A percentile compares a stretch with the other conserved stretches of the same genome.
Conservation (phyloP, 1,284 basidiomycete species). For the Pseudozyma tsukubaensis region DNA sequence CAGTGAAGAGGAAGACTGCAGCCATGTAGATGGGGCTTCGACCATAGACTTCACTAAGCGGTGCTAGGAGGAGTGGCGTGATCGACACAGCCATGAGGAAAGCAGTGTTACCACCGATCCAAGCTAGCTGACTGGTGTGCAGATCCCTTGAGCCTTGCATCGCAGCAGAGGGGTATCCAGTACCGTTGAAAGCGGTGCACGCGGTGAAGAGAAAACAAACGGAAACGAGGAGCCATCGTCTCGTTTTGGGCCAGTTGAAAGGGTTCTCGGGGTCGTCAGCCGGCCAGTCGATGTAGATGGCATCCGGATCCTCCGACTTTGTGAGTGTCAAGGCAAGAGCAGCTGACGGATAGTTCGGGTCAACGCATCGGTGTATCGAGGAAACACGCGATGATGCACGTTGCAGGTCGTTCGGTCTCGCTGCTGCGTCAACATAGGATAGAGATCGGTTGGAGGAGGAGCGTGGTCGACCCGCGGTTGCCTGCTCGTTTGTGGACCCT, state of each 20-base stretch:
- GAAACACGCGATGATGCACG: constrained; percentile 43
- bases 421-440: constrained; percentile 31
- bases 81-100: constrained; percentile 54
- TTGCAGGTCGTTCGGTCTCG: constrained; percentile 28
- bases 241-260: constrained; percentile 52
- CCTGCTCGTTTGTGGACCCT: neutral
- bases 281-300: constrained; percentile 56
- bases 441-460: constrained; percentile 38
- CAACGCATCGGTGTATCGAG: constrained; percentile 36
- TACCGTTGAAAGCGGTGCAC: constrained; percentile 58
- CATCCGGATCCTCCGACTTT: constrained; percentile 42
- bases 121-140: constrained; percentile 36
- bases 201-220: constrained; percentile 52
- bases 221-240: constrained; percentile 42
- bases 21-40: constrained; percentile 50
- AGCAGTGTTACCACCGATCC: constrained; percentile 44
- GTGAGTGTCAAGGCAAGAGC: constrained; percentile 44
- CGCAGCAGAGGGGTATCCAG: constrained; percentile 44
- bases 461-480: constrained; percentile 14
- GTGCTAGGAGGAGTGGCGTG: constrained; percentile 56
- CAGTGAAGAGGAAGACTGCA: constrained; percentile 36
- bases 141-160: constrained; percentile 29
- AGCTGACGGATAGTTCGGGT: constrained; percentile 37
- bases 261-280: constrained; percentile 53
- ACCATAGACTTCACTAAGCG: constrained; percentile 55